These are phyloP conservation scores for Pholiota conissans DNA, from an alignment of 768 basidiomycete genomes.

Conservation along the genomic window DNA sequence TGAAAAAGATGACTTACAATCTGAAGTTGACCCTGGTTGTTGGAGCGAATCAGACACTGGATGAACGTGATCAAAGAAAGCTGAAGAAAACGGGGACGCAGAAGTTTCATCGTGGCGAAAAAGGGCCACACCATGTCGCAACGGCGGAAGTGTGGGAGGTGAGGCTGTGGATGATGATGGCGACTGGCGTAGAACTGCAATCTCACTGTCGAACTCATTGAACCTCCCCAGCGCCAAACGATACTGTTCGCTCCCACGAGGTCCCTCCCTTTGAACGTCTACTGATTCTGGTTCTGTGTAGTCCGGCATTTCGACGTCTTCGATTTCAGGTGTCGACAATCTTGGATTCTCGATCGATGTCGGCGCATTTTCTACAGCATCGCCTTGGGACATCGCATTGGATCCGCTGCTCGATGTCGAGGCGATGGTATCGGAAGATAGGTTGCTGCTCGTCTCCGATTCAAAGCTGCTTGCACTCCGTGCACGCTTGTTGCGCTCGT, in stretches of 20 bases:
- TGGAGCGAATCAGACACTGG: not conserved
- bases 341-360: conserved; percentile 31
- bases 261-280: not conserved
- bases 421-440: conserved; percentile 35
- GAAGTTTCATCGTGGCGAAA: not conserved
- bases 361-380: conserved; percentile 1
- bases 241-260: conserved; percentile 26
- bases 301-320: conserved; percentile 55
- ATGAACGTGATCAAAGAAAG: not conserved
- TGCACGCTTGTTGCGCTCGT: conserved; percentile 58
- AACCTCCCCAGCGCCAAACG: conserved; percentile 51
- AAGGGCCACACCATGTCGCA: conserved; percentile 28
- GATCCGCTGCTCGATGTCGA: conserved; percentile 26
- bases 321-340: conserved; percentile 44
- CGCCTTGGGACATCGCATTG: conserved; percentile 1
- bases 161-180: not conserved
- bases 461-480: conserved; percentile 49
- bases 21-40: not conserved
- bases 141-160: conserved; percentile 1
- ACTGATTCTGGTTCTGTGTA: conserved; percentile 25
- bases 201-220: conserved; percentile 54
- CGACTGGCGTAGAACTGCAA: conserved; percentile 42
- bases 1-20: not conserved
- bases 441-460: conserved; percentile 34
- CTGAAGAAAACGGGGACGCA: not conserved